A percentile compares a stretch with the other conserved stretches of the same genome.
Evolutionary conservation across 345 rosid genomes (phyloP).

Genomic region (Bruguiera gymnorhiza): DNA sequence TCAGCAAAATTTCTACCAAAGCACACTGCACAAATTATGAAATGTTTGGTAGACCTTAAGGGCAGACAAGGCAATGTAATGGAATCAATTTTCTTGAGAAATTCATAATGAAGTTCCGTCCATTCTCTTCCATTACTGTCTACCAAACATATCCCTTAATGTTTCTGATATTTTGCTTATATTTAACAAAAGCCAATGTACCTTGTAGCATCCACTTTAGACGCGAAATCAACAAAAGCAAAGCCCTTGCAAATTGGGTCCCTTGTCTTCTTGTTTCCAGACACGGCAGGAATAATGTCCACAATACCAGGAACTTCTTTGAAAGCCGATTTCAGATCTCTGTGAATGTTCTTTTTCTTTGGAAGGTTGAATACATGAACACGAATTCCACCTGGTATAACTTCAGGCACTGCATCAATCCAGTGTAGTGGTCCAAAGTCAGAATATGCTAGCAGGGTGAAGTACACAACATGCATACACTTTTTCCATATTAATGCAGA

Average conservation of each 20-base stretch:
- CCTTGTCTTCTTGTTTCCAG: constrained; percentile 80
- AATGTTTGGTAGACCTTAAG: too few species aligned
- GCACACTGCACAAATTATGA: too few species aligned
- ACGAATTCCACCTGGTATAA: constrained; percentile 42
- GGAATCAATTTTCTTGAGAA: too few species aligned
- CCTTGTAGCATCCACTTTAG: constrained; percentile 65
- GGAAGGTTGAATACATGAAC: constrained; percentile 72
- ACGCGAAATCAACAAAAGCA: constrained; percentile 70
- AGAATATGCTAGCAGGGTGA: constrained; percentile 12
- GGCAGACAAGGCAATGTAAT: too few species aligned
- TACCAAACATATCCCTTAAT: background rate
- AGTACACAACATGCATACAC: background rate
- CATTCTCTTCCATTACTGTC: background rate
- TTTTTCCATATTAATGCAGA: background rate
- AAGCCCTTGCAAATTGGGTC: constrained; percentile 86
- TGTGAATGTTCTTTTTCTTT: constrained; percentile 81
- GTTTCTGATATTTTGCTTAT: background rate
- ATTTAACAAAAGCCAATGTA: constrained; percentile 19
- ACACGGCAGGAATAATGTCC: constrained; percentile 62
- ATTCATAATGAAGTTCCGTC: background rate
- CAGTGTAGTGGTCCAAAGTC: constrained; percentile 12
- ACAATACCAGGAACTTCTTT: constrained; percentile 56
- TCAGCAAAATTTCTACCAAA: too few species aligned
- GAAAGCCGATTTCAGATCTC: constrained; percentile 74
- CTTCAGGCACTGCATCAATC: constrained; percentile 41